phyloP scores from a whole-genome alignment of 352 stramenopile species.

The Globisporangium cystogenes region DNA sequence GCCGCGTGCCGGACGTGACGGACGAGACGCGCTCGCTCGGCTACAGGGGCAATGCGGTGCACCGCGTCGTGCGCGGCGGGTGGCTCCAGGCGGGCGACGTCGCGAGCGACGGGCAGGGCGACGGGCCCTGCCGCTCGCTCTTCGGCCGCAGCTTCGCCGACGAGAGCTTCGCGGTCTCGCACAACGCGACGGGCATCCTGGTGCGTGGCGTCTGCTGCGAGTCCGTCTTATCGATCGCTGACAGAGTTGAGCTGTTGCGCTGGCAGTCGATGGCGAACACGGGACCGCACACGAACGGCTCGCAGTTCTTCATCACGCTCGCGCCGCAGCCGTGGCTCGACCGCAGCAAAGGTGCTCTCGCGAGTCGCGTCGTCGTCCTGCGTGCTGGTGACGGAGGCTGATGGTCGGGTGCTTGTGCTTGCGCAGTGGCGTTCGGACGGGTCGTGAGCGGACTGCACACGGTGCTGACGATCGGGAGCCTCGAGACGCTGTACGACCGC shows the following conservation, averaged over 20 bases:
- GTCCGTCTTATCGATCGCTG: no score
- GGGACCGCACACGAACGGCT: constrained; percentile 94
- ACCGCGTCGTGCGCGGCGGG: constrained; percentile 53
- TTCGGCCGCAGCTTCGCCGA: constrained; percentile 62
- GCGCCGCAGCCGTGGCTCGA: constrained; percentile 60
- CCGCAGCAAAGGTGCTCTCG: constrained; percentile 46
- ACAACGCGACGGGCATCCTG: constrained; percentile 56
- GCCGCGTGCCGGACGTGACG: constrained; percentile 34
- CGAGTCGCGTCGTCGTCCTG: no score
- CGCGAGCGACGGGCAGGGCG: constrained; percentile 28
- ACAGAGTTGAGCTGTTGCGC: no score
- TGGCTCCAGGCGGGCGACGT: constrained; percentile 80
- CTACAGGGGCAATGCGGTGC: constrained; percentile 51
- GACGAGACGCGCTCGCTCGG: constrained; percentile 32
- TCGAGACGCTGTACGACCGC: constrained; percentile 49
- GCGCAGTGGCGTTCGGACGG: constrained; percentile 66
- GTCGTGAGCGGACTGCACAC: constrained; percentile 60
- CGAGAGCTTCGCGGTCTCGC: constrained; percentile 66
- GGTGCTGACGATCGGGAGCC: constrained; percentile 36
- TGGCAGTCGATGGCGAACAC: constrained; percentile 95
- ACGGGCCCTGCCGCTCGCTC: constrained; percentile 45
- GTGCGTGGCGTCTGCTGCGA: no score
- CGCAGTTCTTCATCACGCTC: constrained; percentile 99
- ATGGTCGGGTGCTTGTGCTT: background rate
- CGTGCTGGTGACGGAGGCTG: no score